These are phyloP conservation scores for Aureobasidium sp. DNA, from an alignment of 2,329 filamentous ascomycete species.

Conservation along the genomic window DNA sequence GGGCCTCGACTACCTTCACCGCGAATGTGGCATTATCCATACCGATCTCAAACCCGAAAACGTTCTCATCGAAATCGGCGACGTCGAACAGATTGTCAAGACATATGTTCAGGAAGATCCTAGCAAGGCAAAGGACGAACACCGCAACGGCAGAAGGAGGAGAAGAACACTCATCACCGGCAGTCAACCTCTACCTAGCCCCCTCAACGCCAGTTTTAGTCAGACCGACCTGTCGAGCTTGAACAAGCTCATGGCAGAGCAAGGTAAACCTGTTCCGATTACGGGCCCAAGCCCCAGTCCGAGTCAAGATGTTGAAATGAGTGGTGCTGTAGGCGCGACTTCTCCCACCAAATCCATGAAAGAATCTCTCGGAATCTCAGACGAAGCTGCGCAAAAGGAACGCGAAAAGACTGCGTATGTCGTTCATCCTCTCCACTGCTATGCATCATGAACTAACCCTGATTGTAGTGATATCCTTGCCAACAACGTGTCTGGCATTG, in stretches of 20 bases:
- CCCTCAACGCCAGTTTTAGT: constrained; percentile 86
- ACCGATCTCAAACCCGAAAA: constrained; percentile 97
- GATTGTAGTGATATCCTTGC: constrained; percentile 64
- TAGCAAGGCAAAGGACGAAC: constrained; percentile 69
- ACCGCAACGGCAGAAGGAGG: constrained; percentile 82
- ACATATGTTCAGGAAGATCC: constrained; percentile 81
- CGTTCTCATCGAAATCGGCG: constrained; percentile 95
- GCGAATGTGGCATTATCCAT: constrained; percentile 98
- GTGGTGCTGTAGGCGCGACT: constrained; percentile 47
- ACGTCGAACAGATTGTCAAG: constrained; percentile 97
- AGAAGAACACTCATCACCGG: constrained; percentile 92
- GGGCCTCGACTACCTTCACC: constrained; percentile 90
- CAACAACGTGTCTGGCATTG: constrained; percentile 90
- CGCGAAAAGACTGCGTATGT: constrained; percentile 91
- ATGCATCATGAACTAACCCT: constrained; percentile 21
- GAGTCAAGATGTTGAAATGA: constrained; percentile 45
- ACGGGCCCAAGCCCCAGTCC: constrained; percentile 34
- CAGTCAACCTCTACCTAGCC: constrained; percentile 90
- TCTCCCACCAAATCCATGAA: constrained; percentile 51
- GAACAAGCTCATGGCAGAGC: constrained; percentile 74
- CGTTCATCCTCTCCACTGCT: neutral
- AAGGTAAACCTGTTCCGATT: constrained; percentile 51
- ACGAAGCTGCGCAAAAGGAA: constrained; percentile 61
- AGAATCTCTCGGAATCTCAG: constrained; percentile 49
- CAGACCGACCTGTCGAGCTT: constrained; percentile 70